Percentiles rank a stretch among this genome's conserved stretches.
Conservation (phyloP, 148 eudicot genomes). For the Silene latifolia region DNA sequence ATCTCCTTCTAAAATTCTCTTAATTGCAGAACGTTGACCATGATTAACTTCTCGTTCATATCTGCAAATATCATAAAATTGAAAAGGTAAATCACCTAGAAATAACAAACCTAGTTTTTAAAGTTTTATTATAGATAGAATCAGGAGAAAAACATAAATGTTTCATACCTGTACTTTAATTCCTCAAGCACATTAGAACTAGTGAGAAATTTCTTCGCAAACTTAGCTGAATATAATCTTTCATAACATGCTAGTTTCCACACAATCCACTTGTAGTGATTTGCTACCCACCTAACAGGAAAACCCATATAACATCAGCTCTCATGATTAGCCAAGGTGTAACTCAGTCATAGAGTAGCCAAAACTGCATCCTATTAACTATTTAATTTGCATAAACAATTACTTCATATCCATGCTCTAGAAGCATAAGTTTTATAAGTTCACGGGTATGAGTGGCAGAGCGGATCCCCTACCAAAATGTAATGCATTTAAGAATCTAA, state of each 20-base stretch:
- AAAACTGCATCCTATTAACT: neutral
- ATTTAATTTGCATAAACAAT: neutral
- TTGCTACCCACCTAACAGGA: constrained; percentile 74
- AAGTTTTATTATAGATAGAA: neutral
- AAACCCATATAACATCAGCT: constrained; percentile 12
- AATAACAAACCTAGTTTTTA: constrained; percentile 2
- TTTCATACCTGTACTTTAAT: constrained; percentile 64
- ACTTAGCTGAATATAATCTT: constrained; percentile 60
- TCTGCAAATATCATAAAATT: constrained; percentile 37
- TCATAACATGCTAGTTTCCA: constrained; percentile 97
- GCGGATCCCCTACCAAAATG: neutral
- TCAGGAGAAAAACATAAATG: neutral
- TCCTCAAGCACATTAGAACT: constrained; percentile 74
- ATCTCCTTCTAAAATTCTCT: constrained; percentile 88
- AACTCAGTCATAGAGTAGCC: constrained; percentile 9
- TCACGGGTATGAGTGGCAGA: neutral
- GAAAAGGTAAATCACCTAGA: neutral
- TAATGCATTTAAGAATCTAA: neutral
- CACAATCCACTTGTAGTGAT: constrained; percentile 97
- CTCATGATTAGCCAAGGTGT: constrained; percentile 8
- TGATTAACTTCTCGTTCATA: constrained; percentile 95
- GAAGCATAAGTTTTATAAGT: neutral
- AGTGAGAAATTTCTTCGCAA: constrained; percentile 43
- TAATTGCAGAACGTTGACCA: constrained; percentile 84
- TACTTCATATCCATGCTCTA: neutral